phyloP scores from a whole-genome alignment of 768 basidiomycete species.

The Lentinula guzmanii region DNA sequence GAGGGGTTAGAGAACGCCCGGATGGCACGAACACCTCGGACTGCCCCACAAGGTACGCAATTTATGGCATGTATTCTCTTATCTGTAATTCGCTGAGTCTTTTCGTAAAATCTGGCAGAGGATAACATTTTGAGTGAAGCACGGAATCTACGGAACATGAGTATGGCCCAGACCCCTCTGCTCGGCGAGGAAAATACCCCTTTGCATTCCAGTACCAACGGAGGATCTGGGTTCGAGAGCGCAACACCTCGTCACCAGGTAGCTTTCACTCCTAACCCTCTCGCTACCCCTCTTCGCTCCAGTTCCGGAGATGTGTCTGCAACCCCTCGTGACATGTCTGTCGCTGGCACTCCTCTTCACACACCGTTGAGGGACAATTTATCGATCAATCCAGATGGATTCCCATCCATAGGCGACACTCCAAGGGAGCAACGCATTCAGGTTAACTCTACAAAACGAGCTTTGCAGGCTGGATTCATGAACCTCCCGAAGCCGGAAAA shows the following conservation, averaged over 20 bases:
- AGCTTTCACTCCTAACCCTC: slow-evolving; percentile 93
- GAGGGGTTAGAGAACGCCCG: slow-evolving; percentile 82
- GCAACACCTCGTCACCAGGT: slow-evolving; percentile 92
- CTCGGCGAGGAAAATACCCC: slow-evolving; percentile 98
- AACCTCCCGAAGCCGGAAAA: slow-evolving; percentile 90
- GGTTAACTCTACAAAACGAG: slow-evolving; percentile 59
- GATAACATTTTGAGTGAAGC: slow-evolving; percentile 95
- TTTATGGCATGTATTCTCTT: not conserved
- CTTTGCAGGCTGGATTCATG: slow-evolving; percentile 76
- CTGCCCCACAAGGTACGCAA: slow-evolving; percentile 84
- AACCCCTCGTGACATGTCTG: slow-evolving; percentile 44
- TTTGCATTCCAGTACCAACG: slow-evolving; percentile 63
- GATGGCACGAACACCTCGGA: slow-evolving; percentile 92
- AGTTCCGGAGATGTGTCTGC: slow-evolving; percentile 39
- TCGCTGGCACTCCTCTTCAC: slow-evolving; percentile 72
- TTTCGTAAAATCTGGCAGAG: slow-evolving; percentile 43
- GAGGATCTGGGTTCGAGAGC: slow-evolving; percentile 89
- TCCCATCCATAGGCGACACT: slow-evolving; percentile 52
- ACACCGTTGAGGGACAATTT: slow-evolving; percentile 94
- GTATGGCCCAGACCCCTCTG: slow-evolving; percentile 85
- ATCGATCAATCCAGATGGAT: slow-evolving; percentile 74
- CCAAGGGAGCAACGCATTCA: slow-evolving; percentile 73
- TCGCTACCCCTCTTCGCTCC: slow-evolving; percentile 73
- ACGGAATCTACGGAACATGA: slow-evolving; percentile 92
- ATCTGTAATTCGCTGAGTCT: not conserved